Evolutionary conservation across 495 filamentous ascomycete species (phyloP).

Genomic region (Aspergillus sclerotioniger): DNA sequence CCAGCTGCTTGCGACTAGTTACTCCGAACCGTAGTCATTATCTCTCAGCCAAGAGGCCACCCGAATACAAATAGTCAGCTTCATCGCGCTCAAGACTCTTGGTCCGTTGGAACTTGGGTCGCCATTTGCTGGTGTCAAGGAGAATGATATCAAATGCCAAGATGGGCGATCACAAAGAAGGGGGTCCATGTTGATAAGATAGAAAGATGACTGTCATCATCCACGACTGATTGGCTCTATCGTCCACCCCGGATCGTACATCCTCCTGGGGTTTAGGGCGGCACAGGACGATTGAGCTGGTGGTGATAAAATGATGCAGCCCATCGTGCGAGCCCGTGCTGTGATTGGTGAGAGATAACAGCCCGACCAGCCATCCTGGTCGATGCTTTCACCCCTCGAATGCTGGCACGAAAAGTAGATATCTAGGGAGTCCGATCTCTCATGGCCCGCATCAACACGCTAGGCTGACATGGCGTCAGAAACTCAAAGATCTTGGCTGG

Average conservation of each 20-base stretch:
- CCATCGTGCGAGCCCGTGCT: not conserved
- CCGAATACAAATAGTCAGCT: not conserved
- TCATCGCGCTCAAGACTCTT: not conserved
- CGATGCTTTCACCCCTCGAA: not conserved
- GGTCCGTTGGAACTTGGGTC: not conserved
- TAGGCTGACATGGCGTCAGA: not conserved
- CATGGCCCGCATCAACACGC: not conserved
- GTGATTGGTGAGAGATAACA: constrained; percentile 7
- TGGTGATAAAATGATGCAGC: not conserved
- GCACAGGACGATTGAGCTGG: not conserved
- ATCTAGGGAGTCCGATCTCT: not conserved
- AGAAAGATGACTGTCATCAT: not conserved
- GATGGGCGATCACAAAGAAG: not conserved
- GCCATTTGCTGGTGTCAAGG: not conserved
- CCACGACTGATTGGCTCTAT: not conserved
- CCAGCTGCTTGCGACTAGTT: not conserved
- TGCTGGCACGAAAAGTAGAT: too few species aligned
- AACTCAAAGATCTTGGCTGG: not conserved
- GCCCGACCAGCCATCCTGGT: not conserved
- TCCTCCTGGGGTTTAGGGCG: not conserved
- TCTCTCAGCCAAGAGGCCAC: not conserved
- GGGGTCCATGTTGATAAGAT: not conserved
- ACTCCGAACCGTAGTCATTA: not conserved
- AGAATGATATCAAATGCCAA: not conserved
- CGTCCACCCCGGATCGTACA: not conserved